These are phyloP conservation scores for Fusarium falciforme DNA, from an alignment of 2,329 filamentous ascomycete genomes.

Conservation along the genomic window DNA sequence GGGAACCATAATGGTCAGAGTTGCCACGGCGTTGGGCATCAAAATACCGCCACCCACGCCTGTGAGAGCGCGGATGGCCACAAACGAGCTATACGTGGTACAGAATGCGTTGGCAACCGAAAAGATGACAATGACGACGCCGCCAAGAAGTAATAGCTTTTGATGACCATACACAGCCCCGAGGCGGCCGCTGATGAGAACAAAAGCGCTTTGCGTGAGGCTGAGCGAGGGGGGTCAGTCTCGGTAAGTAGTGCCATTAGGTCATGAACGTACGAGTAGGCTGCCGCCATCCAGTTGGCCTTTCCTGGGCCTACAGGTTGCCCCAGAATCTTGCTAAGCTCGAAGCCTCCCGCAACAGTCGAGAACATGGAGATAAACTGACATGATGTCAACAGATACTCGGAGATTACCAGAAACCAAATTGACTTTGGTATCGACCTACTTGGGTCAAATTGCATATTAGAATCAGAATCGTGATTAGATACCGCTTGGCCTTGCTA, in stretches of 20 bases:
- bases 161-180: constrained; percentile 65
- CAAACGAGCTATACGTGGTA: constrained; percentile 53
- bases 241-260: background rate
- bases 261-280: constrained; percentile 47
- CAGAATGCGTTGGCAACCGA: constrained; percentile 57
- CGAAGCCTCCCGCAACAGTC: constrained; percentile 46
- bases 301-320: constrained; percentile 43
- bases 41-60: constrained; percentile 61
- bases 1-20: constrained; percentile 58
- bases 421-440: background rate
- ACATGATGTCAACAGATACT: background rate
- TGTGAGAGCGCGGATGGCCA: constrained; percentile 55
- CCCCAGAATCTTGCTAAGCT: constrained; percentile 44
- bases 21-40: constrained; percentile 62
- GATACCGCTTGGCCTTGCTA: background rate
- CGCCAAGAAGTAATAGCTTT: constrained; percentile 56
- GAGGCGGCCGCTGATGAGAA: constrained; percentile 63
- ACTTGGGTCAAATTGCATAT: background rate
- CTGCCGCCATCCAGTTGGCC: constrained; percentile 54
- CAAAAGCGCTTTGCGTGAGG: constrained; percentile 63
- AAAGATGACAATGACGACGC: constrained; percentile 54
- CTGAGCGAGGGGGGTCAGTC: constrained; percentile 37
- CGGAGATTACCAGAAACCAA: background rate
- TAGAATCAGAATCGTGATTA: background rate
- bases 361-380: constrained; percentile 47